Base-by-base conservation (phyloP, 495 filamentous ascomycete genomes). In the Paragyromitra xinjiangensis region DNA sequence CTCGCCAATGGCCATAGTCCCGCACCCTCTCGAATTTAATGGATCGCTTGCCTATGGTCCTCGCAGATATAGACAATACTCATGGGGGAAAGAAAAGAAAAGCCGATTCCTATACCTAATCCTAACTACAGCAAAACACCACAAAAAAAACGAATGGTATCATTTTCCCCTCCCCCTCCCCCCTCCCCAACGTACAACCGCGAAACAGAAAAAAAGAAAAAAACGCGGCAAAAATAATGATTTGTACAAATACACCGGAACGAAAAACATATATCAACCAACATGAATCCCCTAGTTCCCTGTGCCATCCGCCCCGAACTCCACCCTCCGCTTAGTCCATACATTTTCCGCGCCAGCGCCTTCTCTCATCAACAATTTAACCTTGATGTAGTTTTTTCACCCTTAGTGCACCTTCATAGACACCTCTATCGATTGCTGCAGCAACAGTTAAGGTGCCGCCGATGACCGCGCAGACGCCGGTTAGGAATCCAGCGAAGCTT, bases 401-500 rank as follows among this genome's bases (percentile, higher is more conserved):
- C 73, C 92, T 87, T 74, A 91, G 90, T 2, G 86, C 87, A 40
- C 96, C 95, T 83, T 98, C 95, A 79, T 97, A 99, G 55, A 98
- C 84, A 50, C 91, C 93, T 24, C 96, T 89, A 82, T 99, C 95
- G 16, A 99, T 85, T 11, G 95, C 94, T 9, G 95, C 95, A 39
- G 95, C 95, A 7, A 99, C 95, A 0, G 95, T 99, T 73, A 99
- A 83, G 0, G 95, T 98, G 77, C 95, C 95, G 71, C 95, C 95
- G 55, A 99, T 91, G 63, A 98, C 91, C 24, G 95, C 94, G 82
- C 95, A 98, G 6, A 98, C 89, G 59, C 96, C 95, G 1, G 95
- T 94, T 55, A 99, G 81, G 86, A 99, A 98, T 5, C 92, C 91
- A 1, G 92, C 88, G 83, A 98, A 95, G 16, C 90, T 90, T 86